These are phyloP conservation scores for Lumnitzera racemosa DNA, from an alignment of 345 rosid species.

Conservation along the genomic window DNA sequence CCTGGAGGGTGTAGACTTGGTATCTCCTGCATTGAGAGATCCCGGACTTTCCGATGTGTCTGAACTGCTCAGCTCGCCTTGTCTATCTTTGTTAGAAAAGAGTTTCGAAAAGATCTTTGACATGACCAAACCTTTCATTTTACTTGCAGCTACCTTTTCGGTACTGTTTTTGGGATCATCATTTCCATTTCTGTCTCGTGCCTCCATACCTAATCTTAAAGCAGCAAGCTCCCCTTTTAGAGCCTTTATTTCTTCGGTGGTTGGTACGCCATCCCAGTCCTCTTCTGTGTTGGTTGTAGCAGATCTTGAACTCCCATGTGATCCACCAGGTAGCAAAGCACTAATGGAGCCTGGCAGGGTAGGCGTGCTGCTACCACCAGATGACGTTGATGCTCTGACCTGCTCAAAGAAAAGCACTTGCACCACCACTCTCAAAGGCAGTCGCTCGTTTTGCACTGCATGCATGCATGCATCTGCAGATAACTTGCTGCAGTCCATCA, in stretches of 20 bases:
- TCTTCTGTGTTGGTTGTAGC: constrained; percentile 76
- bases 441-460: constrained; percentile 81
- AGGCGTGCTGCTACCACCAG: constrained; percentile 51
- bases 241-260: constrained; percentile 63
- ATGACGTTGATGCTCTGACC: constrained; percentile 40
- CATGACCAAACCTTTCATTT: constrained; percentile 11
- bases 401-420: constrained; percentile 91
- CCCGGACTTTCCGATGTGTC: constrained; percentile 28
- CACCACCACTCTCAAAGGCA: constrained; percentile 74
- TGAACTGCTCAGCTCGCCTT: constrained; percentile 19
- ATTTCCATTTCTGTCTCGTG: not conserved
- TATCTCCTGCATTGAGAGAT: constrained; percentile 53
- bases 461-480: constrained; percentile 78
- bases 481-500: constrained; percentile 77
- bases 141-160: not conserved
- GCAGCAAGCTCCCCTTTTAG: constrained; percentile 46
- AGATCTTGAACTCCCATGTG: constrained; percentile 81
- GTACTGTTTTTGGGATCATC: not conserved
- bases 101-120: constrained; percentile 19
- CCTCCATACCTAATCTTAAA: constrained; percentile 6
- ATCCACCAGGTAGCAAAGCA: constrained; percentile 45
- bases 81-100: constrained; percentile 14
- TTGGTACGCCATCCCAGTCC: constrained; percentile 81
- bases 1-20: constrained; percentile 70
- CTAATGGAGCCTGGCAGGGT: constrained; percentile 36